A percentile compares a stretch with the other conserved stretches of the same genome.
These are phyloP conservation scores for Stenocarpella maydis DNA, from an alignment of 2,329 filamentous ascomycete species.

Conservation along the genomic window DNA sequence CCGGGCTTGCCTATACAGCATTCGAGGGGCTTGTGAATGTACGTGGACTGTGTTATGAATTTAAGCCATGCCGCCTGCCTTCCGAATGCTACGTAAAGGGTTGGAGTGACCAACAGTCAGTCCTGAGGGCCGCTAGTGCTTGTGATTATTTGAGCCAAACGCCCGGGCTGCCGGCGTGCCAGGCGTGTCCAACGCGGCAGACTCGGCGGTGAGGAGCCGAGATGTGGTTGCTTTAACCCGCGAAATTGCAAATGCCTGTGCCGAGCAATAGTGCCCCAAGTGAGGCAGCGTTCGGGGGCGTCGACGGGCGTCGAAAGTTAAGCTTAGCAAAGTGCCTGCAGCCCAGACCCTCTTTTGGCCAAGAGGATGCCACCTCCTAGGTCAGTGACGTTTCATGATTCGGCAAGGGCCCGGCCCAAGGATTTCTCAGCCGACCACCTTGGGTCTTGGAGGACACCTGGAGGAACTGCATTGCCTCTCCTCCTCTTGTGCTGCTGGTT, in stretches of 20 bases:
- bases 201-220: constrained; percentile 6
- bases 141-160: neutral
- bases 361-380: constrained; percentile 22
- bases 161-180: neutral
- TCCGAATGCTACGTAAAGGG: constrained; percentile 12
- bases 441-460: neutral
- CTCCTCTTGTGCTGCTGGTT: neutral
- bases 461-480: constrained; percentile 25
- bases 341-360: constrained; percentile 26
- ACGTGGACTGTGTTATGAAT: neutral
- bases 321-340: constrained; percentile 28
- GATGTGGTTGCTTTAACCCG: constrained; percentile 14
- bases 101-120: neutral
- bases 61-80: neutral
- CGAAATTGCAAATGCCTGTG: constrained; percentile 6
- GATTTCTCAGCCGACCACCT: constrained; percentile 5
- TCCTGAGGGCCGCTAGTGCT: constrained; percentile 2
- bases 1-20: neutral
- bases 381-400: constrained; percentile 29
- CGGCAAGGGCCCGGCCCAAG: constrained; percentile 16
- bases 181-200: neutral
- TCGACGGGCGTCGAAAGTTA: constrained; percentile 19
- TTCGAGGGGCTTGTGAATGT: neutral
- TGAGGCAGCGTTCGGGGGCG: neutral
- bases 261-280: neutral